A percentile compares a stretch with the other conserved stretches of the same genome.
Evolutionary conservation across 805 yeast species (phyloP).

Genomic region (Candida sakaeoensis): DNA sequence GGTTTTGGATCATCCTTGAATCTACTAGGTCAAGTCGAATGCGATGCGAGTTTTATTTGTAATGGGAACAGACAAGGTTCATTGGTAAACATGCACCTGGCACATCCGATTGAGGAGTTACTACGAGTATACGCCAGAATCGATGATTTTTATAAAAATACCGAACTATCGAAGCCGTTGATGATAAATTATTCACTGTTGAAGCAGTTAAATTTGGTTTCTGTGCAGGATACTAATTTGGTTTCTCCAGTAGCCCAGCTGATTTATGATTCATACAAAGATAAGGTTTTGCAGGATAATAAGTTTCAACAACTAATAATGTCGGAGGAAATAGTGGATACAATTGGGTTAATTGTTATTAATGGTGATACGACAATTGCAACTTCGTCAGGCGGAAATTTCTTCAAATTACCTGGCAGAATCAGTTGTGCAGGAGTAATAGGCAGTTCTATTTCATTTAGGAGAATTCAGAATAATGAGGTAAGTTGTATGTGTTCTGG

Average conservation of each 20-base stretch:
- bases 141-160: conserved; percentile 14
- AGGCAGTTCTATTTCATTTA: conserved; percentile 42
- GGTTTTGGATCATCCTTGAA: conserved; percentile 48
- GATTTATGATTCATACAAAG: conserved; percentile 12
- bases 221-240: background rate
- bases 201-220: background rate
- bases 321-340: conserved; percentile 32
- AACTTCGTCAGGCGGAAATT: conserved; percentile 53
- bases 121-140: conserved; percentile 20
- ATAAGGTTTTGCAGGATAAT: conserved; percentile 2
- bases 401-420: conserved; percentile 46
- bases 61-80: conserved; percentile 12
- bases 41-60: conserved; percentile 40
- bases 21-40: conserved; percentile 36
- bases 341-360: conserved; percentile 39
- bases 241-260: conserved; percentile 5
- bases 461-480: conserved; percentile 15
- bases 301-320: conserved; percentile 1
- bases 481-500: conserved; percentile 46
- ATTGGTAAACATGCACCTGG: conserved; percentile 14
- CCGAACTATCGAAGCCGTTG: conserved; percentile 29
- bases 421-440: conserved; percentile 52
- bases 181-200: conserved; percentile 18
- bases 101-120: conserved; percentile 30
- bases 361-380: conserved; percentile 20